Percentiles rank a stretch among this genome's conserved stretches.
These are phyloP conservation scores for Physcomitrellopsis africana DNA, from an alignment of 225 moss, liverwort and hornwort genomes.

Conservation along the genomic window DNA sequence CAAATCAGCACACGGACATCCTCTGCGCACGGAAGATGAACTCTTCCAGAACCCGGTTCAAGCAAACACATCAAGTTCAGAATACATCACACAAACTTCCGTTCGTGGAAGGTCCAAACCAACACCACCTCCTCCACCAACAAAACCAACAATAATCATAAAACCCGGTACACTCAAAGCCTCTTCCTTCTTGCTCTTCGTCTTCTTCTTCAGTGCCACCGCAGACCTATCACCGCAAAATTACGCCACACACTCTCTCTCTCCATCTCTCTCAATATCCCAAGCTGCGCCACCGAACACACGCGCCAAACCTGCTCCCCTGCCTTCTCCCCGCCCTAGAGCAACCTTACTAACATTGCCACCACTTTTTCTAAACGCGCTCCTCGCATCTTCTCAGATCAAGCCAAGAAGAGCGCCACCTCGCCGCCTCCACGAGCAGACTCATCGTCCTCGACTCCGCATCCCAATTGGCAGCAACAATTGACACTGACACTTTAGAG, in stretches of 20 bases:
- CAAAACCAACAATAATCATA: conserved; percentile 18
- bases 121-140: conserved; percentile 12
- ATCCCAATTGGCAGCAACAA: conserved; percentile 9
- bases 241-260: conserved; percentile 6
- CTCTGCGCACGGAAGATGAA: neutral
- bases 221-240: conserved; percentile 13
- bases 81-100: neutral
- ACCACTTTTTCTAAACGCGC: neutral
- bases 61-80: conserved; percentile 15
- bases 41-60: neutral
- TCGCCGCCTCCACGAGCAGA: conserved; percentile 9
- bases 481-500: conserved; percentile 17
- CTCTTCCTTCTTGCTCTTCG: conserved; percentile 21
- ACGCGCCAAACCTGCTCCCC: neutral
- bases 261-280: conserved; percentile 11
- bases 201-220: neutral
- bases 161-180: conserved; percentile 23
- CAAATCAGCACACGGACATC: conserved; percentile 34
- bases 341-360: conserved; percentile 1
- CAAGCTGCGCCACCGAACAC: neutral
- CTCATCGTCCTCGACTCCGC: too few species aligned
- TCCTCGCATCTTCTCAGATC: neutral
- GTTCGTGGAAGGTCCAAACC: conserved; percentile 20
- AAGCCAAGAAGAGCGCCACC: conserved; percentile 30
- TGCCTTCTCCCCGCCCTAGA: neutral